Evolutionary conservation across 768 basidiomycete species (phyloP).

Genomic region (Tulasnella sp.): DNA sequence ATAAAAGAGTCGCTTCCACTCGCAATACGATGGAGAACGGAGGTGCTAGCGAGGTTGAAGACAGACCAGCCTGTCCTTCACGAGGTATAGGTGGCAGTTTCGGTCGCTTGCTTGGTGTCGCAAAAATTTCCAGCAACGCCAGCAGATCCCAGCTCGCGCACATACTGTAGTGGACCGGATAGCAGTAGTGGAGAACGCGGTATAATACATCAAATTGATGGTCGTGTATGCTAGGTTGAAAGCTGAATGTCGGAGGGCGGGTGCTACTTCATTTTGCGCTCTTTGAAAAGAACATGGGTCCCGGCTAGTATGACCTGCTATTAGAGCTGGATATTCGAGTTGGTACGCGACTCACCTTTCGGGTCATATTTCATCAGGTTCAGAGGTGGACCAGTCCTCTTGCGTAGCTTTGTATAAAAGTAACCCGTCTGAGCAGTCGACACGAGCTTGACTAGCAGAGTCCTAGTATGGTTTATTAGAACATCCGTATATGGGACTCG

Average conservation of each 20-base stretch:
- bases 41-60: conserved; percentile 15
- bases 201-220: not conserved
- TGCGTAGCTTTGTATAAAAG: conserved; percentile 11
- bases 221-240: not conserved
- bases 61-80: not conserved
- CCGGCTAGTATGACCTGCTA: not conserved
- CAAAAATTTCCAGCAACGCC: not conserved
- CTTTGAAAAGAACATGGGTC: conserved; percentile 14
- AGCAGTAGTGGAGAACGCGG: not conserved
- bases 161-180: not conserved
- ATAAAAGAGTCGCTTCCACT: conserved; percentile 15
- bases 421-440: conserved; percentile 13
- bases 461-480: not conserved
- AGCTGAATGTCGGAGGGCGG: not conserved
- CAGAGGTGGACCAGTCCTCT: conserved; percentile 7
- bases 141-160: conserved; percentile 9
- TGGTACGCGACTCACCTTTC: not conserved
- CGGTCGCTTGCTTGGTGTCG: conserved; percentile 11
- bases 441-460: conserved; percentile 12
- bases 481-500: too few relatives aligned
- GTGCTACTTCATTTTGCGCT: conserved; percentile 7
- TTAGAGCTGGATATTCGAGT: not conserved
- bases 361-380: conserved; percentile 16
- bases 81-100: not conserved
- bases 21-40: not conserved